Evolutionary conservation across 495 filamentous ascomycete genomes (phyloP).

Genomic region (Penicillium pulvis): DNA sequence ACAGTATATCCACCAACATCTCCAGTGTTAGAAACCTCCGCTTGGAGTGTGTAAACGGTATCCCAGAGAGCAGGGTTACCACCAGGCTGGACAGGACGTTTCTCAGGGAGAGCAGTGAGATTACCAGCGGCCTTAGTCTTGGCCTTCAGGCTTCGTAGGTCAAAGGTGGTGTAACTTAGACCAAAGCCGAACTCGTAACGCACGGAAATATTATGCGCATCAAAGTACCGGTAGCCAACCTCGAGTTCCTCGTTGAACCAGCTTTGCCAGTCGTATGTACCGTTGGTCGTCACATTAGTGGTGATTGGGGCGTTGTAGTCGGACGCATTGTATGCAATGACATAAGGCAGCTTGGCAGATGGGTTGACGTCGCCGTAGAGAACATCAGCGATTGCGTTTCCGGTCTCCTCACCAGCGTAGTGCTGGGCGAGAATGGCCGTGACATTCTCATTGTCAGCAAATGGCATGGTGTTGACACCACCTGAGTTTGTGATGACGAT

Average conservation of each 20-base stretch:
- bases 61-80: slow-evolving; percentile 63
- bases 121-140: slow-evolving; percentile 6
- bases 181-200: slow-evolving; percentile 71
- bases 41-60: slow-evolving; percentile 50
- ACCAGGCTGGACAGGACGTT: slow-evolving; percentile 16
- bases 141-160: slow-evolving; percentile 44
- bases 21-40: slow-evolving; percentile 60
- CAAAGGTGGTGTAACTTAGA: slow-evolving; percentile 66
- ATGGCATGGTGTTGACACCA: slow-evolving; percentile 60
- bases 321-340: slow-evolving; percentile 61
- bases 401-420: slow-evolving; percentile 62
- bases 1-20: slow-evolving; percentile 52
- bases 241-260: slow-evolving; percentile 66
- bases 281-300: slow-evolving; percentile 40
- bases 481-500: slow-evolving; percentile 64
- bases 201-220: slow-evolving; percentile 57
- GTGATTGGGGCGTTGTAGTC: slow-evolving; percentile 68
- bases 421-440: slow-evolving; percentile 64
- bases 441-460: slow-evolving; percentile 62
- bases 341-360: slow-evolving; percentile 71
- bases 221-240: slow-evolving; percentile 70
- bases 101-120: slow-evolving; percentile 10
- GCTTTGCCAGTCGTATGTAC: slow-evolving; percentile 50
- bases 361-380: slow-evolving; percentile 62
- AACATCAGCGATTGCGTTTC: slow-evolving; percentile 55